phyloP scores from a whole-genome alignment of 1,139 yeast genomes.

The Candida sojae region DNA sequence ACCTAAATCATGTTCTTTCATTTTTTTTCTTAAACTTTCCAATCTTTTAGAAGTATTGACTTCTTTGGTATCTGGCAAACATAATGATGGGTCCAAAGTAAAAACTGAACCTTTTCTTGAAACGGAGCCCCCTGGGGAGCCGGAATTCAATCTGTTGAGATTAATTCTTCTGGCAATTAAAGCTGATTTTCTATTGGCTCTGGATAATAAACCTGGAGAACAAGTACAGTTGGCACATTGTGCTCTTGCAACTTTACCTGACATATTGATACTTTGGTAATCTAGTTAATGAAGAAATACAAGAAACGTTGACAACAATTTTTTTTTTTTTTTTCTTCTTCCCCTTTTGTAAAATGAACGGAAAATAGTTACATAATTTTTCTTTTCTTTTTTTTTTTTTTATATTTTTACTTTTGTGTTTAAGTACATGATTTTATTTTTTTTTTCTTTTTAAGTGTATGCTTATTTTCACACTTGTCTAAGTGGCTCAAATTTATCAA shows the following conservation, averaged over 20 bases:
- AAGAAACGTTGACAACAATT: neutral
- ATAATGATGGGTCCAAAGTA: conserved; percentile 48
- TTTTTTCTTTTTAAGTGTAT: too few relatives aligned
- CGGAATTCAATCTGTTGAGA: conserved; percentile 32
- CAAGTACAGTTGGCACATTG: conserved; percentile 77
- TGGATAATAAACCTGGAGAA: conserved; percentile 74
- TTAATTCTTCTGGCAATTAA: conserved; percentile 51
- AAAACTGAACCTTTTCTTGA: conserved; percentile 51
- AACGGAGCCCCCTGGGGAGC: conserved; percentile 3
- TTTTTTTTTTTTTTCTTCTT: neutral
- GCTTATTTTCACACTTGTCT: too few relatives aligned
- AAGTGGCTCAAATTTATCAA: too few relatives aligned
- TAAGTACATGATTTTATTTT: too few relatives aligned
- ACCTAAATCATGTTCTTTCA: conserved; percentile 67
- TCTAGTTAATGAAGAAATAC: neutral
- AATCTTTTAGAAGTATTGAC: conserved; percentile 63
- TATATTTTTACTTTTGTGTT: too few relatives aligned
- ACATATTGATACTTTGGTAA: conserved; percentile 12
- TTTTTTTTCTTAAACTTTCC: conserved; percentile 59
- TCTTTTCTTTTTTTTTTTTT: too few relatives aligned
- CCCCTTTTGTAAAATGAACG: neutral
- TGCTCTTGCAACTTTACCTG: conserved; percentile 38
- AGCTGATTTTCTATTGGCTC: conserved; percentile 59
- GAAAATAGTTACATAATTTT: too few relatives aligned
- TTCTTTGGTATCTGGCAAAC: conserved; percentile 48